Percentiles rank a stretch among this genome's conserved stretches.
These are phyloP conservation scores for Fusarium sp. DNA, from an alignment of 2,329 filamentous ascomycete species.

Conservation along the genomic window DNA sequence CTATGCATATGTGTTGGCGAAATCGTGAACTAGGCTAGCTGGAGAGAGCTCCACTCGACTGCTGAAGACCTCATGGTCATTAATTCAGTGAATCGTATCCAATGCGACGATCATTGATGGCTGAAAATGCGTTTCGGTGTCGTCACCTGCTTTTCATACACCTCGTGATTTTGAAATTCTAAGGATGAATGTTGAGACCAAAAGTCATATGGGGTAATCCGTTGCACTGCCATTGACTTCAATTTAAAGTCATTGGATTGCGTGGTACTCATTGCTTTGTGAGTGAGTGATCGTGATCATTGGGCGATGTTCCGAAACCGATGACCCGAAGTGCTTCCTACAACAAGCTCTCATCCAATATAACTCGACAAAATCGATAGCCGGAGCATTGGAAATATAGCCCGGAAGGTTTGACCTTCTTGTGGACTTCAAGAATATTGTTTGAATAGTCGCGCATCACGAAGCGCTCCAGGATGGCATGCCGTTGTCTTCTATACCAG, in stretches of 20 bases:
- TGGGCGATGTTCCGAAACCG: slow-evolving; percentile 37
- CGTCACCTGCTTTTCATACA: neutral
- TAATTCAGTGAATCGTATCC: neutral
- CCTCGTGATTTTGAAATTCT: neutral
- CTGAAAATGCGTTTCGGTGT: slow-evolving; percentile 27
- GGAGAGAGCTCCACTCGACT: neutral
- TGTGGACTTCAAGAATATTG: neutral
- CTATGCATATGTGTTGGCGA: neutral
- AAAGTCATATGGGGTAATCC: neutral
- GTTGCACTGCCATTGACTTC: neutral
- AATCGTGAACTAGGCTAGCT: neutral
- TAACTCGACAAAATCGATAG: neutral
- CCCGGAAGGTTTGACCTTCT: neutral
- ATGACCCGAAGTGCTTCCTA: slow-evolving; percentile 22
- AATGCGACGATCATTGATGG: slow-evolving; percentile 13
- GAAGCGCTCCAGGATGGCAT: slow-evolving; percentile 50
- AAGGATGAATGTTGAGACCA: neutral
- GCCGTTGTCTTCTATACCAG: slow-evolving; percentile 52
- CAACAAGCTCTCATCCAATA: neutral
- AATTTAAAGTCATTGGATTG: slow-evolving; percentile 18
- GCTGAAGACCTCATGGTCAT: neutral
- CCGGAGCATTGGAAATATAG: neutral
- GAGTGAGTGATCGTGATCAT: slow-evolving; percentile 15
- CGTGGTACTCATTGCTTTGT: slow-evolving; percentile 20
- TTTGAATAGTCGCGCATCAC: slow-evolving; percentile 15